A percentile compares a stretch with the other conserved stretches of the same genome.
Conservation (phyloP, 75 land plant genomes). For the Chamaecyparis obtusa region DNA sequence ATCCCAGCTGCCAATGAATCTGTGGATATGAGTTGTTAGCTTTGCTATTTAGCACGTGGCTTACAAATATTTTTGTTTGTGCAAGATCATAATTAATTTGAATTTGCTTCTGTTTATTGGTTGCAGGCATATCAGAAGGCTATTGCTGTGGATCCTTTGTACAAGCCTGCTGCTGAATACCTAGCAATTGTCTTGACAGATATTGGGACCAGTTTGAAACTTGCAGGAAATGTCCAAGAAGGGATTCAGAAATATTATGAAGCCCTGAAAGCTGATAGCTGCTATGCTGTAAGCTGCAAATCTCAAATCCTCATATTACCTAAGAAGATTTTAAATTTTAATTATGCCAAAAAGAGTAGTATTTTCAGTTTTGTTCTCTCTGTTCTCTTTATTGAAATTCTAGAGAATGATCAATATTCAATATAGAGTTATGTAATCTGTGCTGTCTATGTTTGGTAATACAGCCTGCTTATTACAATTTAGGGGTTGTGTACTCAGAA, state of each 20-base stretch:
- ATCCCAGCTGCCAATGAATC: too few relatives aligned
- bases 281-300: slow-evolving; percentile 78
- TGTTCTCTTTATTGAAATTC: not conserved
- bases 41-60: not conserved
- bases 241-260: slow-evolving; percentile 95
- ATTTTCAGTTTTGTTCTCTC: not conserved
- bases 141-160: slow-evolving; percentile 69
- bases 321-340: not conserved
- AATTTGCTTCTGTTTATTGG: not conserved
- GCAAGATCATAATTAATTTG: not conserved
- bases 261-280: slow-evolving; percentile 81
- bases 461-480: slow-evolving; percentile 99
- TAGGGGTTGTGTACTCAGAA: slow-evolving; percentile 98
- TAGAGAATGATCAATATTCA: slow-evolving; percentile 7
- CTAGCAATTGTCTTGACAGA: slow-evolving; percentile 93
- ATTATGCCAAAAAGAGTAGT: not conserved
- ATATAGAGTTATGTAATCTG: not conserved
- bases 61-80: not conserved
- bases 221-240: slow-evolving; percentile 92
- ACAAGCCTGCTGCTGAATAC: slow-evolving; percentile 92
- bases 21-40: not conserved
- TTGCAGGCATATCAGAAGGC: slow-evolving; percentile 93
- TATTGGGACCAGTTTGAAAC: slow-evolving; percentile 95
- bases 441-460: slow-evolving; percentile 8
- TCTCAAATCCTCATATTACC: not conserved